Evolutionary conservation across 805 yeast species (phyloP).

Genomic region (Torulaspora quercuum): DNA sequence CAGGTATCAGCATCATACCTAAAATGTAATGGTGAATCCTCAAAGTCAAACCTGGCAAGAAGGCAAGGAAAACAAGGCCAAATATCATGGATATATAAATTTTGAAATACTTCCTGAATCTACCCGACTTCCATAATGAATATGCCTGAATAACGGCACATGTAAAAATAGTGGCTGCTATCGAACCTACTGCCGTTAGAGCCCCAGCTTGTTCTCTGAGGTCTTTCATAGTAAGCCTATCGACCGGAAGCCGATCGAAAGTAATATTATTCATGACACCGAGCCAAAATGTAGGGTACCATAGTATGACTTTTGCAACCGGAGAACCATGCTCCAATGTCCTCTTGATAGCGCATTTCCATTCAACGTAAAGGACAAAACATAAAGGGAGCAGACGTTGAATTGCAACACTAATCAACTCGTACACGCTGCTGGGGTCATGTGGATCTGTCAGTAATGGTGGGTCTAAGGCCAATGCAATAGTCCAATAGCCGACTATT

Average conservation of each 20-base stretch:
- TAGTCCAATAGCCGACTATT: constrained; percentile 79
- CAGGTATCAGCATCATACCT: constrained; percentile 76
- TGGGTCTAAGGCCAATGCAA: constrained; percentile 72
- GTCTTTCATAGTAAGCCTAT: constrained; percentile 71
- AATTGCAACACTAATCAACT: constrained; percentile 64
- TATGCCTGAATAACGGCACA: constrained; percentile 73
- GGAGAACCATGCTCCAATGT: constrained; percentile 48
- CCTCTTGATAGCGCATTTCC: constrained; percentile 52
- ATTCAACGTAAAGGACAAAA: constrained; percentile 66
- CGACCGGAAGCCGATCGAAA: constrained; percentile 85
- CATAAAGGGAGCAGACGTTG: constrained; percentile 72
- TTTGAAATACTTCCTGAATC: constrained; percentile 54
- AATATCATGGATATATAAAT: constrained; percentile 49
- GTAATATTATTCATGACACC: constrained; percentile 84
- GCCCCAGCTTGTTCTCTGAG: constrained; percentile 76
- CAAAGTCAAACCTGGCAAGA: constrained; percentile 63
- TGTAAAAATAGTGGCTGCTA: constrained; percentile 45
- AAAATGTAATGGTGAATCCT: constrained; percentile 80
- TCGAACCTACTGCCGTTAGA: constrained; percentile 53
- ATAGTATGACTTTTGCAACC: constrained; percentile 40
- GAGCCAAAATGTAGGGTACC: constrained; percentile 82
- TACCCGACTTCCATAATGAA: constrained; percentile 74
- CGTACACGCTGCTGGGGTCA: constrained; percentile 50
- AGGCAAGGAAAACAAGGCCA: constrained; percentile 44
- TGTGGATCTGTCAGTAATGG: constrained; percentile 59